Evolutionary conservation across 306 rosid genomes (phyloP), one percentile per base, ranked within the genome.

Genomic region (Gynostemma pentaphyllum): DNA sequence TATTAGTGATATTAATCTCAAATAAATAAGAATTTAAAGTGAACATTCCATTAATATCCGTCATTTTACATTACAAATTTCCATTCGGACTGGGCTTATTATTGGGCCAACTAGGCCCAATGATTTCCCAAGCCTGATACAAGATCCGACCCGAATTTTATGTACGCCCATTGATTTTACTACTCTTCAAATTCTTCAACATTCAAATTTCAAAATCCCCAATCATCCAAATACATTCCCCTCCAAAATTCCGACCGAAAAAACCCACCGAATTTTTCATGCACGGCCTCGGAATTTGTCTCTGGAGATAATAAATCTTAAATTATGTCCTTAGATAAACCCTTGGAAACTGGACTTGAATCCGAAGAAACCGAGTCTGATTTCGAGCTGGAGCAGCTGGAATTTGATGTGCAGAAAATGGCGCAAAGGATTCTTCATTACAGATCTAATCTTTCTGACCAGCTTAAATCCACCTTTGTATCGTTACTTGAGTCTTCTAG

Each of bases 391-490:
- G 87, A 78, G 66, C 63, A 23, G 40, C 64, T 90, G 72, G 95
- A 85, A 70, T 50, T 60, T 23, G 85, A 88, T 34, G 79, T 88
- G 15, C 61, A 73, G 32, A 75, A 72, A 72, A 80, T 83, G 85
- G 81, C 95, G 15, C 74, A 80, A 9, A 86, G 72, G 78, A 72
- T 92, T 74, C 74, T 71, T 9, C 82, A 80, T 5, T 75, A 69
- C 75, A 79, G 98, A 26, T n/a, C 76, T 21, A 76, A 78, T 68
- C 69, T 92, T 5, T 82, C 86, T n/a, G 83, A 80, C 32, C 87
- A 83, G 70, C 76, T 92, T 60, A 84, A 77, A 69, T 62, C 70
- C 72, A 69, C 83, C 0, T 73, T 84, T 21, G 47, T 77, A 23
- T 82, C 90, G 0, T 62, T 81, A 57, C 83, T 85, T 41, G 68